Conservation (phyloP, 2,329 filamentous ascomycete species). For the Parastagonospora avenae region DNA sequence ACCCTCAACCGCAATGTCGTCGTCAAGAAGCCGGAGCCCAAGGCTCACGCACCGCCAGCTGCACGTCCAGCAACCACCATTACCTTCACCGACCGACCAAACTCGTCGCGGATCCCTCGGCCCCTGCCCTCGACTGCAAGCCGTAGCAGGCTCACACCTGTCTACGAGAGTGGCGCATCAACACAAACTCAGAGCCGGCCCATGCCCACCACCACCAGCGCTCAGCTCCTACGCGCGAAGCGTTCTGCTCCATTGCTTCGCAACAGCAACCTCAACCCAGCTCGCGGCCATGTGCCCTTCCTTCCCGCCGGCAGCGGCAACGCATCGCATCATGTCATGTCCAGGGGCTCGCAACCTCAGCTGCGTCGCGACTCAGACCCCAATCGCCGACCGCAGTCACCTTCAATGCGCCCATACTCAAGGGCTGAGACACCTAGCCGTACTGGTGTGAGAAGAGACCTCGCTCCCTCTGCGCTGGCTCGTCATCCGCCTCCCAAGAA, state of each 20-base stretch:
- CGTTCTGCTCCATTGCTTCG: slow-evolving; percentile 65
- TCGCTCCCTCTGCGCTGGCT: slow-evolving; percentile 57
- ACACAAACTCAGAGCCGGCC: slow-evolving; percentile 64
- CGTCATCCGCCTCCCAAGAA: slow-evolving; percentile 61
- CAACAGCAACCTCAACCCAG: slow-evolving; percentile 56
- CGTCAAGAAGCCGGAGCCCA: slow-evolving; percentile 68
- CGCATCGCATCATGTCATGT: slow-evolving; percentile 75
- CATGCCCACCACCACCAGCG: slow-evolving; percentile 59
- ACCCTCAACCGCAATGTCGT: slow-evolving; percentile 92
- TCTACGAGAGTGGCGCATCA: slow-evolving; percentile 84
- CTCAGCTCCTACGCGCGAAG: slow-evolving; percentile 63
- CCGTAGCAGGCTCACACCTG: slow-evolving; percentile 76
- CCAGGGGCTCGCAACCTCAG: slow-evolving; percentile 73
- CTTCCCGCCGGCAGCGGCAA: slow-evolving; percentile 71
- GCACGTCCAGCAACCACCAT: slow-evolving; percentile 78
- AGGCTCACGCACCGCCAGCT: slow-evolving; percentile 69
- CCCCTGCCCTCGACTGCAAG: slow-evolving; percentile 61
- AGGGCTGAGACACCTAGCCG: slow-evolving; percentile 58
- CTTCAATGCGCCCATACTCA: slow-evolving; percentile 52
- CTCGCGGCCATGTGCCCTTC: slow-evolving; percentile 74
- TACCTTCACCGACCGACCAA: slow-evolving; percentile 81
- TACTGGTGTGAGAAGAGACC: slow-evolving; percentile 47
- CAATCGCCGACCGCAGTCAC: slow-evolving; percentile 50
- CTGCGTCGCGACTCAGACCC: slow-evolving; percentile 84
- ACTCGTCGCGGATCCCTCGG: slow-evolving; percentile 76